Evolutionary conservation across 495 filamentous ascomycete species (phyloP), one percentile per base, ranked within the genome.

Genomic region (Copromyces sp.): DNA sequence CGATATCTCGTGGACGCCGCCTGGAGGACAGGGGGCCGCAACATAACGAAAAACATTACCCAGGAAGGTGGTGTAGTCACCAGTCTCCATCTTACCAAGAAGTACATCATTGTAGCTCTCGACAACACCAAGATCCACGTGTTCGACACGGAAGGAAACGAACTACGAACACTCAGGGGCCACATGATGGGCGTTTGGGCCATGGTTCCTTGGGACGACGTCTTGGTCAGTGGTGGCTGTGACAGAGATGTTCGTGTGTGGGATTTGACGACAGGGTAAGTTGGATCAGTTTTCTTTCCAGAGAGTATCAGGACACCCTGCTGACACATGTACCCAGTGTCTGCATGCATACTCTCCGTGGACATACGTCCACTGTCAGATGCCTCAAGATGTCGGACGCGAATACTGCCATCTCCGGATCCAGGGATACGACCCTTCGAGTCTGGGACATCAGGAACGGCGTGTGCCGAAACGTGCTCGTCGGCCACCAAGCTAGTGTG

Each of bases 151-250:
- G 90, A 95, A 73, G 95, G 95, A 37, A 89, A 92, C 72, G 89
- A 92, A 72, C 91, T 94, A 78, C 94, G 92, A 80, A 98, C 94
- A 3, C 86, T 99, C 16, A 90, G 94, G 77, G 95, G 95, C 38
- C 95, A 99, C 81, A 92, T 97, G 44, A 99, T 99, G 95, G 95
- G 95, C 41, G 95, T 99, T 45, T 99, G 95, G 95, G 95, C 95
- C 24, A 98, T 99, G 95, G 94, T 99, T 70, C 96, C 95, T 16
- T 97, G 94, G 93, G 96, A 92, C 73, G 94, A 99, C 80, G 92
- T 92, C 71, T 85, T 99, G 72, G 96, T 99, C 69, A 97, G 94
- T 78, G 95, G 95, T 75, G 95, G 95, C 40, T 99, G 95, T 80
- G 95, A 99, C 81, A 88, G 95, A 69, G 96, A 99, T 81, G 95